A percentile compares a stretch with the other conserved stretches of the same genome.
phyloP scores from a whole-genome alignment of 768 basidiomycete species.

The Stropharia rugosoannulata region DNA sequence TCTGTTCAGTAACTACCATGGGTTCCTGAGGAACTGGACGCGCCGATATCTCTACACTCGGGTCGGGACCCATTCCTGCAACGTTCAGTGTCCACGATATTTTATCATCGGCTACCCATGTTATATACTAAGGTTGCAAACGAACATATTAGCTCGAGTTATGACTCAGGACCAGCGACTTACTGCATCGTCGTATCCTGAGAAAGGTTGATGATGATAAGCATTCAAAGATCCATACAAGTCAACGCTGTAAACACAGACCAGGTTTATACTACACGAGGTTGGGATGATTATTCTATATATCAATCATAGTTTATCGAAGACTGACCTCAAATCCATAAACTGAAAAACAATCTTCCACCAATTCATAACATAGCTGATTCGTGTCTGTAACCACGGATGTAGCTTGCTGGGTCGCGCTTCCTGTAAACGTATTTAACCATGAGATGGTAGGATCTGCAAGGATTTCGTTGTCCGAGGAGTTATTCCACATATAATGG shows the following conservation, averaged over 20 bases:
- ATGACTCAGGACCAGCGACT: not conserved
- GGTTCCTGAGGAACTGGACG: slow-evolving; percentile 83
- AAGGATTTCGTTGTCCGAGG: slow-evolving; percentile 56
- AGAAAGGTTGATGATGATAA: not conserved
- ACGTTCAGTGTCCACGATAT: slow-evolving; percentile 71
- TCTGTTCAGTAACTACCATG: slow-evolving; percentile 47
- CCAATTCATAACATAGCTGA: slow-evolving; percentile 66
- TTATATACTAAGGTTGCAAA: slow-evolving; percentile 55
- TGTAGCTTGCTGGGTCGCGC: slow-evolving; percentile 80
- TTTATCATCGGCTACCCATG: slow-evolving; percentile 68
- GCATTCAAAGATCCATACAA: not conserved
- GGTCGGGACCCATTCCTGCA: slow-evolving; percentile 57
- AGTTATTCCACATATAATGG: slow-evolving; percentile 69
- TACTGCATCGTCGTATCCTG: slow-evolving; percentile 23
- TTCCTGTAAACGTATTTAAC: slow-evolving; percentile 72
- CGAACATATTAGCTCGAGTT: not conserved
- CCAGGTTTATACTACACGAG: slow-evolving; percentile 57
- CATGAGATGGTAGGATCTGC: slow-evolving; percentile 46
- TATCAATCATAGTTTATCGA: not conserved
- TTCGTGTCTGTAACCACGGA: slow-evolving; percentile 69
- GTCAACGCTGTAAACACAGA: slow-evolving; percentile 13
- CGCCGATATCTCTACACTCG: slow-evolving; percentile 56
- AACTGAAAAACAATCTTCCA: slow-evolving; percentile 50
- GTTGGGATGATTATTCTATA: not conserved
- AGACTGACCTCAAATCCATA: slow-evolving; percentile 74